Evolutionary conservation across 306 rosid species (phyloP).

Genomic region (Trifolium fragiferum): DNA sequence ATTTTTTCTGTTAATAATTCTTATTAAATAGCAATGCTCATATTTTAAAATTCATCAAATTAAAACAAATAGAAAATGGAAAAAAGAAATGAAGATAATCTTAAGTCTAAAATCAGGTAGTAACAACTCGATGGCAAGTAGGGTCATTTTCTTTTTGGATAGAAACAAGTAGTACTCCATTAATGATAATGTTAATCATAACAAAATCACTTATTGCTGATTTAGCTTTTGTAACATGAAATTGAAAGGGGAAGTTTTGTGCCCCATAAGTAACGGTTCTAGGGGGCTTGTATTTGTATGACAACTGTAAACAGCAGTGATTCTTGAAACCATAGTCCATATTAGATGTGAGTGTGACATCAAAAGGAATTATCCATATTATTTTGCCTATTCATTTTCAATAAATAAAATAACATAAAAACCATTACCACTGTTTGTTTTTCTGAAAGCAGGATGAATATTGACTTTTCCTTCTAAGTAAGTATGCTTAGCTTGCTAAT

Average conservation of each 20-base stretch:
- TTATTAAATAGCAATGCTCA: too few relatives aligned
- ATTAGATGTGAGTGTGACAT: slow-evolving; percentile 16
- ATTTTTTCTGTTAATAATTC: too few relatives aligned
- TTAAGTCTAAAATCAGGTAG: not conserved
- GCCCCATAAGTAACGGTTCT: not conserved
- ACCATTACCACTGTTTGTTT: slow-evolving; percentile 20
- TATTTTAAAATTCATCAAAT: too few relatives aligned
- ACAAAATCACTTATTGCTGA: not conserved
- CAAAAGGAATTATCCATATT: slow-evolving; percentile 1
- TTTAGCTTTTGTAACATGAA: slow-evolving; percentile 12
- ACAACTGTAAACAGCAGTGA: slow-evolving; percentile 27
- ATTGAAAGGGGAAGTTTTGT: slow-evolving; percentile 19
- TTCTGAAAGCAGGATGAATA: slow-evolving; percentile 40
- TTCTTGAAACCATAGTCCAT: slow-evolving; percentile 28
- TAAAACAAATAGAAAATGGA: too few relatives aligned
- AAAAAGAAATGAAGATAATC: too few relatives aligned
- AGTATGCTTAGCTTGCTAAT: slow-evolving; percentile 38
- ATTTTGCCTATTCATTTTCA: slow-evolving; percentile 31
- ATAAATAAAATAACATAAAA: not conserved
- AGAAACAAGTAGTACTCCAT: not conserved
- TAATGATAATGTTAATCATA: too few relatives aligned
- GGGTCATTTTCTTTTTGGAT: not conserved
- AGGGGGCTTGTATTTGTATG: not conserved
- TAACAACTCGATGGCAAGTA: not conserved
- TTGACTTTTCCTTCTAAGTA: slow-evolving; percentile 36